Base-by-base conservation (phyloP, 495 filamentous ascomycete genomes). In the Aspergillus sclerotiicarbonarius region DNA sequence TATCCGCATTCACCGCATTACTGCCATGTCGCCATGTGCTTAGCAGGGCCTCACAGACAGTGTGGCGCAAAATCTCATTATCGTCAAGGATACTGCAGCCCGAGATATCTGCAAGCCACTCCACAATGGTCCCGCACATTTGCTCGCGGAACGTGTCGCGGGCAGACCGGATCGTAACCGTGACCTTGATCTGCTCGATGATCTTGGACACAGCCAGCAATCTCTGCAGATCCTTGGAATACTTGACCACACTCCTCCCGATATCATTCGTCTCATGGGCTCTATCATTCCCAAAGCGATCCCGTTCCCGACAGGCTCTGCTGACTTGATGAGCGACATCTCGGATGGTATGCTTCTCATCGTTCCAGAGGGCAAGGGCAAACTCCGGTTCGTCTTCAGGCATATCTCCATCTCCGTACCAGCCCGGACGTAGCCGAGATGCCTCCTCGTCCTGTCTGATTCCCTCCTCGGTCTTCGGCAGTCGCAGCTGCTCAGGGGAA, bases 121-220 rank as follows among this genome's bases (percentile, higher is more conserved):
- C 92, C 54, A 97, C 88, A 60, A 98, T 95, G n/a, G 92, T 93
- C 3, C 86, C 91, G 68, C 91, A 96, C 94, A 98, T 98, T 69
- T 97, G 90, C 73, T 98, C 94, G 58, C 94, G 81, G 76, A 96
- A 98, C 0, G 90, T 97, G 72, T 98, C 94, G 52, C 94, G 80
- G 0, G 95, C 80, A 30, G 95, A 97, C 7, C 94, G 86, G 58
- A 98, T 92, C 5, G 95, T 98, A 54, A 95, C 89, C 0, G 95
- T 98, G 51, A 98, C 86, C 68, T 96, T 96, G 77, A 97, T 96
- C 53, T 94, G 85, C 70, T 98, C 95, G 41, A 98, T 90, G 30
- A 91, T 85, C 63, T 82, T 87, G 7, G 91, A 89, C 49, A 91
- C 88, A 30, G 70, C 75, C 46, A 98, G 74, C 16, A 98, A 76